Conservation (phyloP, 192 early-diverging fungal species). For the Mortierella claussenii region DNA sequence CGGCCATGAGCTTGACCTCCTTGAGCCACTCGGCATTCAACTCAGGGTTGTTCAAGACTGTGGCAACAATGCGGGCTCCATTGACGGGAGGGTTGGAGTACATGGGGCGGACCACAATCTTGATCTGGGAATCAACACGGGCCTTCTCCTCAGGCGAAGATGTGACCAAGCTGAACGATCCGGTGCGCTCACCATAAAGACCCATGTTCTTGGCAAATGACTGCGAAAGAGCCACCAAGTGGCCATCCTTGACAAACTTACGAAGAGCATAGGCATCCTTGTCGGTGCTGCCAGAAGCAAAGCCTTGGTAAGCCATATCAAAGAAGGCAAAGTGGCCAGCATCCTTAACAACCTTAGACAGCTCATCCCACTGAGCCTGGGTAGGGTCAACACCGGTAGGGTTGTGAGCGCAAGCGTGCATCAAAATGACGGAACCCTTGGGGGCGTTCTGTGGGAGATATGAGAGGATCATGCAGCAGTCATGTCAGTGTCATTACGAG, state of each 20-base stretch:
- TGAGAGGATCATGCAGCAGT: neutral
- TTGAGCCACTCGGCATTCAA: slow-evolving; percentile 87
- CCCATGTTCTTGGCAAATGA: slow-evolving; percentile 99
- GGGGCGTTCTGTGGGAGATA: slow-evolving; percentile 73
- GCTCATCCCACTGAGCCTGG: slow-evolving; percentile 88
- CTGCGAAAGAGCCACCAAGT: slow-evolving; percentile 87
- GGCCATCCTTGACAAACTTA: slow-evolving; percentile 86
- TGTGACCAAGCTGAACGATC: slow-evolving; percentile 88
- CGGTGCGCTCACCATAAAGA: slow-evolving; percentile 97
- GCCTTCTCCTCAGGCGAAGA: slow-evolving; percentile 78
- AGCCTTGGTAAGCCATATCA: slow-evolving; percentile 99
- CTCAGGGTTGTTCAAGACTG: slow-evolving; percentile 80
- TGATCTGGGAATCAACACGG: slow-evolving; percentile 91
- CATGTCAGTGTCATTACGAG: neutral
- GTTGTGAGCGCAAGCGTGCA: slow-evolving; percentile 99
- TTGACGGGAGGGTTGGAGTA: slow-evolving; percentile 99
- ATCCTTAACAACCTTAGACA: slow-evolving; percentile 82
- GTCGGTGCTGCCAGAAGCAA: slow-evolving; percentile 92
- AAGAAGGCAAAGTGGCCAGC: slow-evolving; percentile 93
- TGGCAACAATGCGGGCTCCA: slow-evolving; percentile 92
- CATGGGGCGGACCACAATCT: slow-evolving; percentile 96
- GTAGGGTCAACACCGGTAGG: slow-evolving; percentile 99
- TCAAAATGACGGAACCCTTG: slow-evolving; percentile 86
- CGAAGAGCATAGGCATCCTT: slow-evolving; percentile 95
- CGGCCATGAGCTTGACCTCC: slow-evolving; percentile 97